A percentile compares a stretch with the other conserved stretches of the same genome.
phyloP scores from a whole-genome alignment of 805 yeast genomes.

The Monosporozyma unispora region DNA sequence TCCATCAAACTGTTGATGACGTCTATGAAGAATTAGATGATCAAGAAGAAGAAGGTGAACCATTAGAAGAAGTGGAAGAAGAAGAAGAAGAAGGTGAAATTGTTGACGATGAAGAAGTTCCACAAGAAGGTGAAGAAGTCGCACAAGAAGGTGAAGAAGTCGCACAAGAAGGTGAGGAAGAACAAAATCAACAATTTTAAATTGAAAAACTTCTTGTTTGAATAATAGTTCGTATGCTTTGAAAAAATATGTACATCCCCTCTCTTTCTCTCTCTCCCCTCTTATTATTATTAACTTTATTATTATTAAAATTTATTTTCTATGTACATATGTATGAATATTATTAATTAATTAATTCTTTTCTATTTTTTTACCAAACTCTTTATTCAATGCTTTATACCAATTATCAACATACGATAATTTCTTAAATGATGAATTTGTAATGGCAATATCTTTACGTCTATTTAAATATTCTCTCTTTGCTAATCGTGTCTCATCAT shows the following conservation, averaged over 20 bases:
- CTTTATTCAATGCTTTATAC: conserved; percentile 25
- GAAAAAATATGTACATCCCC: background rate
- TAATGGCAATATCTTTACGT: conserved; percentile 6
- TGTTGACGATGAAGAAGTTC: conserved; percentile 4
- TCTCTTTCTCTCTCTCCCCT: background rate
- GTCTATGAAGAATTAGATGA: conserved; percentile 43
- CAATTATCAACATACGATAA: conserved; percentile 28
- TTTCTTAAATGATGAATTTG: background rate
- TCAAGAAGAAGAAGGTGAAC: conserved; percentile 35
- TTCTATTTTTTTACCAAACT: conserved; percentile 10
- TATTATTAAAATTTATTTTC: background rate
- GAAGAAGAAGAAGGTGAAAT: conserved; percentile 10
- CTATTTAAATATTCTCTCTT: background rate
- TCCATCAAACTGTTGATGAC: conserved; percentile 67
- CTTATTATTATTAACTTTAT: background rate
- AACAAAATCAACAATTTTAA: conserved; percentile 3
- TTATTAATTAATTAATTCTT: background rate
- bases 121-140: conserved; percentile 6
- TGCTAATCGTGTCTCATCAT: conserved; percentile 15
- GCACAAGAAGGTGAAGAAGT: conserved; percentile 4
- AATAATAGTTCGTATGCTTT: background rate
- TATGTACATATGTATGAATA: background rate
- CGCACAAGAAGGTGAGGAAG: conserved; percentile 1
- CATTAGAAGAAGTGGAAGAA: conserved; percentile 32
- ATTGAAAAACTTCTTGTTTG: too few species aligned